phyloP scores from a whole-genome alignment of 2,329 filamentous ascomycete species.

The Cryphonectria japonica region DNA sequence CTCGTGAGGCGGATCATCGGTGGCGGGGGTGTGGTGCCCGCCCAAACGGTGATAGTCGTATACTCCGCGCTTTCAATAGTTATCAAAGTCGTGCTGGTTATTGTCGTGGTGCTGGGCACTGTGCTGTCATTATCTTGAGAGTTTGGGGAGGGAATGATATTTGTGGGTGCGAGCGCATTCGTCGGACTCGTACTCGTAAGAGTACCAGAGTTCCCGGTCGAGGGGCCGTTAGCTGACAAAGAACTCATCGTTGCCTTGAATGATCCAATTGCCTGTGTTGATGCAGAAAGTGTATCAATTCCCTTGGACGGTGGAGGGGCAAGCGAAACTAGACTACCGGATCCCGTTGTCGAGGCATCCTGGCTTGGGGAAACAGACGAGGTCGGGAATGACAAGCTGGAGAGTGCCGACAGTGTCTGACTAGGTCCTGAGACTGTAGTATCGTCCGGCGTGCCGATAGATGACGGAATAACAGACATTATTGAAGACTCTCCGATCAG shows the following conservation, averaged over 20 bases:
- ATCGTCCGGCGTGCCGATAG: no score
- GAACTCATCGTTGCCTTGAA: neutral
- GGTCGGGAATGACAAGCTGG: neutral
- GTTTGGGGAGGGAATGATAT: neutral
- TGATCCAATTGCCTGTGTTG: neutral
- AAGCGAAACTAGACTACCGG: neutral
- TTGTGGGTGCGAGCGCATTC: neutral
- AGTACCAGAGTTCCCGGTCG: neutral
- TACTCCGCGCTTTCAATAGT: conserved; percentile 2
- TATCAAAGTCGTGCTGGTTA: neutral
- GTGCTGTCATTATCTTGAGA: neutral
- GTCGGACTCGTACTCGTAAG: neutral
- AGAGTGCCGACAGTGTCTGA: neutral
- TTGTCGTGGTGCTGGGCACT: no score
- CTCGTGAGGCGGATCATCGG: neutral
- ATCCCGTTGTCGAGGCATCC: neutral
- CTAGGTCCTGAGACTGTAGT: no score
- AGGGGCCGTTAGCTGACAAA: neutral
- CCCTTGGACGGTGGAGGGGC: neutral
- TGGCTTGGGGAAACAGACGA: neutral
- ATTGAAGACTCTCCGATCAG: neutral
- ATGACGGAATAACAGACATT: neutral
- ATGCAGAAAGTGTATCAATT: neutral
- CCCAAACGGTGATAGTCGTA: conserved; percentile 8
- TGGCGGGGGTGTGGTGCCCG: neutral